A percentile compares a stretch with the other conserved stretches of the same genome.
Evolutionary conservation across 23 red algal genomes (phyloP).

Genomic region (Gracilaria gracilis): DNA sequence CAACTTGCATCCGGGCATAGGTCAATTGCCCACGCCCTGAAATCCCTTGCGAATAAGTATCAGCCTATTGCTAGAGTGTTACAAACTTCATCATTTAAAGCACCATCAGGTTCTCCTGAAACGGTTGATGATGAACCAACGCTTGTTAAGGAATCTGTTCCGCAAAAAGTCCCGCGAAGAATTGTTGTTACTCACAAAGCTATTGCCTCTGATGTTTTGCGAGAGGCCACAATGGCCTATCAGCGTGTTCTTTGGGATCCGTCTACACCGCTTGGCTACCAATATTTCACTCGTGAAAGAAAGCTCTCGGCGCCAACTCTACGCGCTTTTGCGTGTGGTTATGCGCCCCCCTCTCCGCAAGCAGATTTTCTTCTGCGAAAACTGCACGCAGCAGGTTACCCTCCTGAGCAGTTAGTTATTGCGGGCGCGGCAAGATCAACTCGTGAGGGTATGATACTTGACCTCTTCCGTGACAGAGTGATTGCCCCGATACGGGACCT

Average conservation of each 20-base stretch:
- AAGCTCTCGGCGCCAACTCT: slow-evolving; percentile 19
- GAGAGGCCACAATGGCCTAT: slow-evolving; percentile 24
- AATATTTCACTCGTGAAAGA: slow-evolving; percentile 18
- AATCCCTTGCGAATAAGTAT: slow-evolving; percentile 54
- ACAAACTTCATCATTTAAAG: slow-evolving; percentile 28
- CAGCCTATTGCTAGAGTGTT: slow-evolving; percentile 35
- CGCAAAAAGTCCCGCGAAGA: slow-evolving; percentile 22
- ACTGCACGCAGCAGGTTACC: slow-evolving; percentile 44
- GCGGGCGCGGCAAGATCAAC: slow-evolving; percentile 54
- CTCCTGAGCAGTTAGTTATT: slow-evolving; percentile 54
- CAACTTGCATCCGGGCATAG: slow-evolving; percentile 37
- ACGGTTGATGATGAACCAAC: background rate
- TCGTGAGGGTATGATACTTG: slow-evolving; percentile 53
- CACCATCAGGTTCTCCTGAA: slow-evolving; percentile 12
- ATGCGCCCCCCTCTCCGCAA: slow-evolving; percentile 41
- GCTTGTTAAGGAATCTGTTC: background rate
- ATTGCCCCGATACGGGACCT: slow-evolving; percentile 86
- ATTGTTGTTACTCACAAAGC: slow-evolving; percentile 36
- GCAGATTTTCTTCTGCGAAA: slow-evolving; percentile 34
- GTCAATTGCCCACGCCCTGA: slow-evolving; percentile 64
- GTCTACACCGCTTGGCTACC: background rate
- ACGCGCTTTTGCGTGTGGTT: slow-evolving; percentile 70
- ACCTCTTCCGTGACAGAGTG: slow-evolving; percentile 84
- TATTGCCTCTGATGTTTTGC: slow-evolving; percentile 42
- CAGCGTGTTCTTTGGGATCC: slow-evolving; percentile 39